A percentile compares a stretch with the other conserved stretches of the same genome.
These are phyloP conservation scores for Murraya koenigii DNA, from an alignment of 345 rosid genomes.

Conservation along the genomic window DNA sequence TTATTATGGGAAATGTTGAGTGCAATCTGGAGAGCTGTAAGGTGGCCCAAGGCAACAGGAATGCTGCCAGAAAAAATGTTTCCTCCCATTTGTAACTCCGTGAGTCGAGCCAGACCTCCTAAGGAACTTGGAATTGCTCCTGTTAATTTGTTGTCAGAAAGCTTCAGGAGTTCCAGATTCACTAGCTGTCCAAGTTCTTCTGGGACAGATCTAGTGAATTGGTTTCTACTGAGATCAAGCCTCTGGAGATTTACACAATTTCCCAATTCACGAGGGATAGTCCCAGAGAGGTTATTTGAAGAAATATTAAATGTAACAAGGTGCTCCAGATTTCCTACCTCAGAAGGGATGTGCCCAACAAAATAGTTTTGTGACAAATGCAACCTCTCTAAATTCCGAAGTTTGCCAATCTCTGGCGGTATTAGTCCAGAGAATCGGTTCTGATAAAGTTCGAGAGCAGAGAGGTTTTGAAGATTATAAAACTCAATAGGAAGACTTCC, in stretches of 20 bases:
- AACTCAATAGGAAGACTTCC: slow-evolving; percentile 66
- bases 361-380: slow-evolving; percentile 66
- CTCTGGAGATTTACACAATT: slow-evolving; percentile 68
- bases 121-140: slow-evolving; percentile 59
- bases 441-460: slow-evolving; percentile 70
- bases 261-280: slow-evolving; percentile 60
- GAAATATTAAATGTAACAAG: slow-evolving; percentile 77
- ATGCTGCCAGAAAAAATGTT: slow-evolving; percentile 60
- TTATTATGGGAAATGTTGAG: slow-evolving; percentile 75
- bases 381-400: slow-evolving; percentile 62
- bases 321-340: slow-evolving; percentile 55
- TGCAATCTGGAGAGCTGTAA: slow-evolving; percentile 76
- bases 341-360: slow-evolving; percentile 52
- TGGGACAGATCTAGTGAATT: slow-evolving; percentile 49
- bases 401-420: slow-evolving; percentile 54
- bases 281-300: slow-evolving; percentile 63
- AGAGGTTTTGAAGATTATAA: slow-evolving; percentile 60
- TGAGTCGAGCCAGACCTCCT: slow-evolving; percentile 61
- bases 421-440: slow-evolving; percentile 65
- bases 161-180: slow-evolving; percentile 70
- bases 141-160: slow-evolving; percentile 63
- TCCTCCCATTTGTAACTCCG: slow-evolving; percentile 86
- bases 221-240: slow-evolving; percentile 83
- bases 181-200: slow-evolving; percentile 64
- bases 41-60: slow-evolving; percentile 57